phyloP scores from a whole-genome alignment of 257 asterid genomes.

The Ballota nigra region DNA sequence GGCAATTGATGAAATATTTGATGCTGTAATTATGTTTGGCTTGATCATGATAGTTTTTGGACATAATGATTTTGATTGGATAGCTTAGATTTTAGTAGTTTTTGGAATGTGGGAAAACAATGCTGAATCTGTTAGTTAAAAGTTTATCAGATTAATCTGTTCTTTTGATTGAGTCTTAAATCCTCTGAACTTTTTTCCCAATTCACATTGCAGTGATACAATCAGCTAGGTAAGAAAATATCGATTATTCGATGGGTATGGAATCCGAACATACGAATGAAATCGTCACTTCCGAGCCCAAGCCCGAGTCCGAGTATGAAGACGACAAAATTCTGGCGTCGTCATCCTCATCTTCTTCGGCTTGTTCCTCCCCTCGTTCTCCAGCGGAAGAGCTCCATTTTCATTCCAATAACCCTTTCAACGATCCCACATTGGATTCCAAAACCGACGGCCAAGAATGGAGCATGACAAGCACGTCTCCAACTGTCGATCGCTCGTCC shows the following conservation, averaged over 20 bases:
- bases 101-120: not conserved
- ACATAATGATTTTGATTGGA: not conserved
- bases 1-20: conserved; percentile 10
- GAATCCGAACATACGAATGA: conserved; percentile 34
- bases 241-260: conserved; percentile 29
- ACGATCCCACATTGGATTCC: conserved; percentile 27
- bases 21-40: not conserved
- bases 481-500: conserved; percentile 21
- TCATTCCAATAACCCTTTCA: conserved; percentile 2
- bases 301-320: conserved; percentile 23
- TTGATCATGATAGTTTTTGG: not conserved
- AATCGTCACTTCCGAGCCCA: too few relatives aligned
- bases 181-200: not conserved
- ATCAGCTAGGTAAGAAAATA: not conserved
- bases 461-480: conserved; percentile 52
- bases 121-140: not conserved
- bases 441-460: conserved; percentile 29
- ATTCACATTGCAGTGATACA: conserved; percentile 4
- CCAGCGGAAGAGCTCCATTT: conserved; percentile 17
- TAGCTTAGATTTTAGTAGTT: not conserved
- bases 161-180: not conserved
- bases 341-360: conserved; percentile 21
- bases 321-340: conserved; percentile 11
- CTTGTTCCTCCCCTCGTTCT: conserved; percentile 33
- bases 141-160: not conserved